Evolutionary conservation across 805 yeast species (phyloP), one percentile per base, ranked within the genome.

Genomic region (Candida sanyiensis): DNA sequence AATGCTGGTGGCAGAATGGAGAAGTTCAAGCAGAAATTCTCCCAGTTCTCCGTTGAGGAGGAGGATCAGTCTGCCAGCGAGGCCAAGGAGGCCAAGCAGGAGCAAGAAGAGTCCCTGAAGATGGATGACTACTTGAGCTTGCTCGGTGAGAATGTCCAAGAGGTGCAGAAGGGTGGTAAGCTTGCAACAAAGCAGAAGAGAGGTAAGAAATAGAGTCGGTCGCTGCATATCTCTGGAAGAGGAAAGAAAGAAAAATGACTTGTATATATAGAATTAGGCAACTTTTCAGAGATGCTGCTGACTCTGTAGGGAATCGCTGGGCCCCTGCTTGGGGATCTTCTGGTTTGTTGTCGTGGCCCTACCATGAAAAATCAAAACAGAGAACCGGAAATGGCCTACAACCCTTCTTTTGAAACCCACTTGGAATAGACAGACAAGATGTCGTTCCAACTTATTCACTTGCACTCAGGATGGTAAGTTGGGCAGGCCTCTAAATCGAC

Each of bases 1-100:
- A 84, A 77, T 58, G 84, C 93, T 11, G 80, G 85, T 37, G 95
- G 95, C 51, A 81, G 80, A 60, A 65, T 89, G 54, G 78, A 73
- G 60, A 80, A 74, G 59, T 84, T 83, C 70, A 82, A 76, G 59
- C 74, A 75, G 59, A 82, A 72, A 58, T 84, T 72, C 56, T 63
- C 81, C 3, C 63, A 68, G 13, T 77, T 74, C 40, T 65, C 67
- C 13, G 63, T 67, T 28, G 63, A 61, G 39, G 63, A 58, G 26
- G 66, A 57, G 12, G 44, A 48, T 5, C 32, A 24, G 3, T 17
- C 26, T 1, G 35, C 16, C 8, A 35, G 35, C 11, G 40, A 39
- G 5, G 31, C 30, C 8, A 25, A 40, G 13, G 20, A 39, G 20
- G 44, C 40, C 18, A 20, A 35, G 15, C 31, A 40, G n/a, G 41